A percentile compares a stretch with the other conserved stretches of the same genome.
Conservation (phyloP, 768 basidiomycete species). For the Suillus clintonianus region DNA sequence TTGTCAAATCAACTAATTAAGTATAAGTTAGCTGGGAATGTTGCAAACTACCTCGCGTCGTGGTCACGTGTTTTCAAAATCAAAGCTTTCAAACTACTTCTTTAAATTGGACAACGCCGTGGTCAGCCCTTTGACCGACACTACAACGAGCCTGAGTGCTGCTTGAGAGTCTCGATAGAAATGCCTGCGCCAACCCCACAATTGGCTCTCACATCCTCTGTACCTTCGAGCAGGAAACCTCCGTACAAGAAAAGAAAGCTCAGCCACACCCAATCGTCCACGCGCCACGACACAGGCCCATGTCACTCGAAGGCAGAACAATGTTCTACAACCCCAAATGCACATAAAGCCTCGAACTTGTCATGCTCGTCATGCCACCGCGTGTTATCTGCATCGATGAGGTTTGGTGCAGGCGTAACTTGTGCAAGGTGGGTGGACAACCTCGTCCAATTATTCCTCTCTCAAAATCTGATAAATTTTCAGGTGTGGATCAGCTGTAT, state of each 20-base stretch:
- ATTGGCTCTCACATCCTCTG: conserved; percentile 8
- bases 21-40: neutral
- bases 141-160: neutral
- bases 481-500: conserved; percentile 37
- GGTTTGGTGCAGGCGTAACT: conserved; percentile 10
- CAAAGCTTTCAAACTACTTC: conserved; percentile 10
- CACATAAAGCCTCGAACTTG: conserved; percentile 12
- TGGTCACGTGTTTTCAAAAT: conserved; percentile 29
- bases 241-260: conserved; percentile 28
- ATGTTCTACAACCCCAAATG: conserved; percentile 16
- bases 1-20: neutral
- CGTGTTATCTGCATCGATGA: conserved; percentile 18
- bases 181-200: conserved; percentile 22
- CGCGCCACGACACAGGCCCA: conserved; percentile 6
- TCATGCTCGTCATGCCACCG: conserved; percentile 35
- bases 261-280: neutral
- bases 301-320: conserved; percentile 10
- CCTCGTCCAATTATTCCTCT: neutral
- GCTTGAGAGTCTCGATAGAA: neutral
- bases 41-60: conserved; percentile 16
- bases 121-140: conserved; percentile 2
- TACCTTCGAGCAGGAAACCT: conserved; percentile 17
- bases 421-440: conserved; percentile 22
- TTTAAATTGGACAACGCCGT: neutral
- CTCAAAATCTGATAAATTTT: neutral